phyloP scores from a whole-genome alignment of 1,284 basidiomycete genomes.

The Puccinia horiana region DNA sequence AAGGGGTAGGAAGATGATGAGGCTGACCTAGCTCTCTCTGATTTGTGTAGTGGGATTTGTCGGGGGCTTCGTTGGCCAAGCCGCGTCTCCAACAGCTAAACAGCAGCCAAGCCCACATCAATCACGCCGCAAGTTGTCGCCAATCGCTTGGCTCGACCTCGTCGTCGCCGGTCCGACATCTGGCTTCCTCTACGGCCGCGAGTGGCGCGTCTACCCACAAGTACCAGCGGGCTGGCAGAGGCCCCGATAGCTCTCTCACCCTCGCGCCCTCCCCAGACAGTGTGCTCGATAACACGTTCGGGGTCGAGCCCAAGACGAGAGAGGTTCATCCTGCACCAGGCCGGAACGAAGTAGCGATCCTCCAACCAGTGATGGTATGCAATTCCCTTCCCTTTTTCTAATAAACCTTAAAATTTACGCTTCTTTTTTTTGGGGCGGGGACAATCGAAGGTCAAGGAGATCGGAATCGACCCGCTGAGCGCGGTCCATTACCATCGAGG shows the following conservation, averaged over 20 bases:
- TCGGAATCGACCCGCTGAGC: conserved; percentile 34
- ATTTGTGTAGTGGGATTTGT: conserved; percentile 78
- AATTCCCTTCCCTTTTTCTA: neutral
- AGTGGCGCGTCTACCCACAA: neutral
- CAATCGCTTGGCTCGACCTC: conserved; percentile 57
- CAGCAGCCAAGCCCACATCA: conserved; percentile 57
- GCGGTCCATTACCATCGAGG: conserved; percentile 26
- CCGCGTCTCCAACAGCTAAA: conserved; percentile 67
- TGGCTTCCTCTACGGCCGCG: too few relatives aligned
- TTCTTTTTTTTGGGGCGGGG: neutral
- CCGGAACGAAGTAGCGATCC: conserved; percentile 80
- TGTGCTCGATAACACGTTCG: conserved; percentile 66
- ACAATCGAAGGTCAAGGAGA: conserved; percentile 42
- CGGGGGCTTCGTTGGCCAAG: conserved; percentile 62
- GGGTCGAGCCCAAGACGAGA: conserved; percentile 58
- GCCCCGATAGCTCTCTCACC: neutral
- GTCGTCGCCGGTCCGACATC: conserved; percentile 49
- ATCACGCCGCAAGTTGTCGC: conserved; percentile 68
- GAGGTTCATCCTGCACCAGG: conserved; percentile 82
- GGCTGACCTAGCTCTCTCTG: conserved; percentile 1
- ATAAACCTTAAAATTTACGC: neutral
- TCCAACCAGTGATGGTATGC: conserved; percentile 81
- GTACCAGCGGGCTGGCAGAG: neutral
- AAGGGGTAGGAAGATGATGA: too few relatives aligned
- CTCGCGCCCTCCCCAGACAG: conserved; percentile 1